A percentile compares a stretch with the other conserved stretches of the same genome.
Evolutionary conservation across 345 rosid genomes (phyloP).

Genomic region (Heritiera fomes): DNA sequence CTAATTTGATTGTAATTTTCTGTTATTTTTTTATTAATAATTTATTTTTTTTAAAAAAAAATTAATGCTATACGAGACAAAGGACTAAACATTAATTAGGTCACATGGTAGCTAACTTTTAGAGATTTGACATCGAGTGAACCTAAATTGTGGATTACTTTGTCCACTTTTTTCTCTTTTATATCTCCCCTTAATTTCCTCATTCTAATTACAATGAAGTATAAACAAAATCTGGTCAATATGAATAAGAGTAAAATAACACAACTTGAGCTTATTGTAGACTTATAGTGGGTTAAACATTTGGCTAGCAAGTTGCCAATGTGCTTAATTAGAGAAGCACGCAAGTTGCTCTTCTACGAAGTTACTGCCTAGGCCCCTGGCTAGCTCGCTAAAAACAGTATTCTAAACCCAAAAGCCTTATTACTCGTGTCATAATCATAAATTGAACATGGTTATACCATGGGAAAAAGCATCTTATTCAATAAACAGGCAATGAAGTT

Average conservation of each 20-base stretch:
- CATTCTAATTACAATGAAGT: not conserved
- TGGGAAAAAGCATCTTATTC: not conserved
- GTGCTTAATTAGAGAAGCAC: not conserved
- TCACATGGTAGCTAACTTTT: not conserved
- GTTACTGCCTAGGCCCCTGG: not conserved
- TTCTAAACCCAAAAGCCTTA: not conserved
- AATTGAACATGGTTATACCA: not conserved
- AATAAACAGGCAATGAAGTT: fast-evolving
- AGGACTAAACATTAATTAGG: not conserved
- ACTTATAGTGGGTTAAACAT: not conserved
- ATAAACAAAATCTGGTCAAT: not conserved
- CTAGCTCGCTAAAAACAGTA: not conserved
- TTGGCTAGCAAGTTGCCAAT: not conserved
- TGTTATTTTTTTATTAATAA: too few species aligned
- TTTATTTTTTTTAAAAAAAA: too few species aligned
- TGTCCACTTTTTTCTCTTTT: too few species aligned
- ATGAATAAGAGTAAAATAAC: not conserved
- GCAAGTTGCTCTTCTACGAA: not conserved
- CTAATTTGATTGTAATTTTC: too few species aligned
- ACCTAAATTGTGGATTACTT: not conserved
- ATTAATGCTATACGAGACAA: not conserved
- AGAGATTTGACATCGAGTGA: not conserved
- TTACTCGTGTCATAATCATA: not conserved
- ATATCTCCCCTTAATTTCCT: not conserved
- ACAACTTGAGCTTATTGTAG: not conserved